Evolutionary conservation across 495 filamentous ascomycete species (phyloP).

Genomic region (Tuber borchii): DNA sequence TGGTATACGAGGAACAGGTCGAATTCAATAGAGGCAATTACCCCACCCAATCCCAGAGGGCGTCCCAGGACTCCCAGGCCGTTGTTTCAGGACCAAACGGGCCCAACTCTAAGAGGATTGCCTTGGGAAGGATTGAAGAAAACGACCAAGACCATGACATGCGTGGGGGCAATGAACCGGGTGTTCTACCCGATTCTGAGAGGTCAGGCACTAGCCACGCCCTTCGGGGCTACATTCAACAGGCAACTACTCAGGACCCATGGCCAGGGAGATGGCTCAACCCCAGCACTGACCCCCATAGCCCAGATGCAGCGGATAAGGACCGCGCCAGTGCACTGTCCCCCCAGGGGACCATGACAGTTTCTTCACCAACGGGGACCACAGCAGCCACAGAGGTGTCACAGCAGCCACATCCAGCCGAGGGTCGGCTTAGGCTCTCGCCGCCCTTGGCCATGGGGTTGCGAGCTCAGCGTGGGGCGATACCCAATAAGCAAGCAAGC

Average conservation of each 20-base stretch:
- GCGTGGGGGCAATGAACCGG: background rate
- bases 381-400: background rate
- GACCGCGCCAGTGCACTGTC: background rate
- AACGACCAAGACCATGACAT: conserved; percentile 14
- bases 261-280: conserved; percentile 1
- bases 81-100: background rate
- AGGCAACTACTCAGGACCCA: conserved; percentile 1
- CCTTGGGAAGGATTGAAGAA: conserved; percentile 15
- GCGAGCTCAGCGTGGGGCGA: background rate
- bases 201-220: background rate
- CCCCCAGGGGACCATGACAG: background rate
- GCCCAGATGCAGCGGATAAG: background rate
- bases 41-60: background rate
- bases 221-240: background rate
- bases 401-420: background rate
- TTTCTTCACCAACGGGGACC: background rate
- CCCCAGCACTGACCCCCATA: background rate
- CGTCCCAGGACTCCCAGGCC: background rate
- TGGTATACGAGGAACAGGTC: background rate
- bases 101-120: background rate
- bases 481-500: background rate
- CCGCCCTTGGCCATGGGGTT: background rate
- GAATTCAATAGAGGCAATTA: background rate
- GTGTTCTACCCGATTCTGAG: background rate
- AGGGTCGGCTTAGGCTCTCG: background rate